Base-by-base conservation (phyloP, 192 early-diverging fungal species). In the Rhizophlyctis rosea region DNA sequence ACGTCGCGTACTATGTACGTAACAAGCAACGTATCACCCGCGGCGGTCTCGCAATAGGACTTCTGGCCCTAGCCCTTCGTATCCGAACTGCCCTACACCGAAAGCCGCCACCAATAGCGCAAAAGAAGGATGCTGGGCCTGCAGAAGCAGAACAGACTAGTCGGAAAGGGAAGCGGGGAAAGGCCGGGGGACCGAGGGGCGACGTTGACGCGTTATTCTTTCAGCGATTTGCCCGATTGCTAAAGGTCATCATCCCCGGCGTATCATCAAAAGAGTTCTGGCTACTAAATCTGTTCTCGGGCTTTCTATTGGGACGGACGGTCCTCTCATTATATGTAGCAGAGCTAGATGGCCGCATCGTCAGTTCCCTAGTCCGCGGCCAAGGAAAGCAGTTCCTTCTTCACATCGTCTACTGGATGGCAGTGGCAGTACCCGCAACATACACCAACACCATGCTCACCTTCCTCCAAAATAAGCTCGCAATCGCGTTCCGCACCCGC, bases 361-460 rank as follows among this genome's bases (percentile, higher is more conserved):
- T 91, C 24, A 85, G 81, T 60, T 88, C 91, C 11, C 67, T 91
- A 29, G 90, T 90, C 27, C 78, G 86, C 25, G 89, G 88, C 9
- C 77, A 90, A 50, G 86, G 87, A 33, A 83, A 77, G 61, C 87
- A 90, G 68, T 98, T 98, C 68, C 67, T 96, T 53, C 69, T 76
- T 44, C 88, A 93, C 11, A 87, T 98, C 49, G 76, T 87, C 35
- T 90, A 86, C 77, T 96, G 93, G 93, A 94, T 95, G 90, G 81
- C 76, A 21, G 86, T 97, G 52, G 93, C 94, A 14, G 80, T 98
- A 29, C 95, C 95, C 4, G 95, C 94, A 11, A 98, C 95, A 47
- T 91, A 94, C 75, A 96, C 95, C 57, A 98, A 98, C 76, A 88
- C 85, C 69, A 88, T 96, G 86, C 85, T 91, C 57, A 70, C 75